A percentile compares a stretch with the other conserved stretches of the same genome.
Conservation (phyloP, 1,139 yeast species). For the Blastobotrys serpentis region DNA sequence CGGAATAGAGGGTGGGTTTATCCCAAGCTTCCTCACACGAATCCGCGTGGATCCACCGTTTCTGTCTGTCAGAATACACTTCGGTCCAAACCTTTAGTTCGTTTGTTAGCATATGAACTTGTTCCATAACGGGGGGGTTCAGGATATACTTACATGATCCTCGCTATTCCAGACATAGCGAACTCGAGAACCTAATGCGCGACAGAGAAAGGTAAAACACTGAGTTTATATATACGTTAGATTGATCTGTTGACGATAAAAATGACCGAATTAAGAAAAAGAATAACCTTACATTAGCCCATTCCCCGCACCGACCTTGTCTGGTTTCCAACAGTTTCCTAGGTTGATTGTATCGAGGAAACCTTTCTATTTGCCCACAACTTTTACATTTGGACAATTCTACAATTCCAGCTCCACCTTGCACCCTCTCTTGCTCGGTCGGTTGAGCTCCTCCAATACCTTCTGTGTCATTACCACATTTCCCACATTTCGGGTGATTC, state of each 20-base stretch:
- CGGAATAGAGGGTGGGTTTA: slow-evolving; percentile 70
- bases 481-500: slow-evolving; percentile 61
- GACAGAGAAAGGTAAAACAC: slow-evolving; percentile 67
- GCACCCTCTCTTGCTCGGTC: slow-evolving; percentile 41
- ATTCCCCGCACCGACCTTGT: slow-evolving; percentile 90
- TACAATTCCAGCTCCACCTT: slow-evolving; percentile 49
- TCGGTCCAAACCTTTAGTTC: slow-evolving; percentile 69
- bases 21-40: slow-evolving; percentile 86
- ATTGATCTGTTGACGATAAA: too few species aligned
- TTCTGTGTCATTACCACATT: slow-evolving; percentile 50
- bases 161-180: slow-evolving; percentile 86
- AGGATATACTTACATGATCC: slow-evolving; percentile 59
- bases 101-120: background rate
- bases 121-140: background rate
- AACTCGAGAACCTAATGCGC: slow-evolving; percentile 61
- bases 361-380: slow-evolving; percentile 53
- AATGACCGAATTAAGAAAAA: too few species aligned
- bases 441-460: slow-evolving; percentile 42
- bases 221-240: slow-evolving; percentile 20
- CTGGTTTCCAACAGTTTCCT: slow-evolving; percentile 58
- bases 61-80: slow-evolving; percentile 58
- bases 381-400: slow-evolving; percentile 63
- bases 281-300: slow-evolving; percentile 71
- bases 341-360: slow-evolving; percentile 77
- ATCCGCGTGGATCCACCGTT: slow-evolving; percentile 81